phyloP scores from a whole-genome alignment of 139 green algal species.

The Desmodesmus armatus region DNA sequence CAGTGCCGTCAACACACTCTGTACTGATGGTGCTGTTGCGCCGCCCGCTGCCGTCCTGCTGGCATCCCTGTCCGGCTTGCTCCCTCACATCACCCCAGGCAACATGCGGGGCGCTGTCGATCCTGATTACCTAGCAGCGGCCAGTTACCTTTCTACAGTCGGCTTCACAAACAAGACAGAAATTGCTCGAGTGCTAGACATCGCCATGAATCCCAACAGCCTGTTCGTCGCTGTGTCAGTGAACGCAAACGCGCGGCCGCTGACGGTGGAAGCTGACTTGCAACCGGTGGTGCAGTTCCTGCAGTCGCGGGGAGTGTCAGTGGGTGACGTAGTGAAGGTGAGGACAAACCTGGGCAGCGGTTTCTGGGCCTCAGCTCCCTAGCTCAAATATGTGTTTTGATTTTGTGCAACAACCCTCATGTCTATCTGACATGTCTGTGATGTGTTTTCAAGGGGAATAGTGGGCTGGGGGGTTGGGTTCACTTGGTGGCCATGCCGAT shows the following conservation, averaged over 20 bases:
- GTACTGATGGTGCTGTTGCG: background rate
- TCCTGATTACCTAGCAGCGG: slow-evolving; percentile 49
- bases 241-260: slow-evolving; percentile 53
- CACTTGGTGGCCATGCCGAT: too few species aligned
- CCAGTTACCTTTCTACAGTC: slow-evolving; percentile 58
- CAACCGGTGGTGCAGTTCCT: slow-evolving; percentile 71
- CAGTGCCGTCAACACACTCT: too few species aligned
- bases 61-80: background rate
- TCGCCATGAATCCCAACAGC: slow-evolving; percentile 86
- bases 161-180: slow-evolving; percentile 72
- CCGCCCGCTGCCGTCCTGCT: too few species aligned
- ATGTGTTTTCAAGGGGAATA: too few species aligned
- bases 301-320: slow-evolving; percentile 46
- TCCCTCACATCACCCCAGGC: slow-evolving; percentile 17
- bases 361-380: too few species aligned
- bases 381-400: too few species aligned
- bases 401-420: too few species aligned
- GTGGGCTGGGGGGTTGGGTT: too few species aligned
- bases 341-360: too few species aligned
- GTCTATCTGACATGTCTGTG: too few species aligned
- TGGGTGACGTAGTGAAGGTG: slow-evolving; percentile 64
- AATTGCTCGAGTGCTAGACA: slow-evolving; percentile 73
- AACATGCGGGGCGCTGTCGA: slow-evolving; percentile 40
- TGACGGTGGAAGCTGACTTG: slow-evolving; percentile 73
- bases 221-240: slow-evolving; percentile 62